Base-by-base conservation (phyloP, 2,329 filamentous ascomycete genomes). In the Aspergillus sclerotialis region DNA sequence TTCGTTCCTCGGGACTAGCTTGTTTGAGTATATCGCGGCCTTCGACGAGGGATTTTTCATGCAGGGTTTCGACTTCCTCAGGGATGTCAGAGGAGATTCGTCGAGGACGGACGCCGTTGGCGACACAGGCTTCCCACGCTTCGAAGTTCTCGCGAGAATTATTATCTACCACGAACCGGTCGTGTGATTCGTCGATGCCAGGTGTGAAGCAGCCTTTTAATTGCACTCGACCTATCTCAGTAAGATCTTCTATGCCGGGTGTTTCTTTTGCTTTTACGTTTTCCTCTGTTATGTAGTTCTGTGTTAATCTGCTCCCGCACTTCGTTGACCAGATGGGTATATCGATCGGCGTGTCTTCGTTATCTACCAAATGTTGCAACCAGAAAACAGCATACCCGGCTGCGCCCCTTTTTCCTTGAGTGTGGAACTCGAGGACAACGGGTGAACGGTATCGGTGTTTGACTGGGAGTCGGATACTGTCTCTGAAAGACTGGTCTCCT, bases 131-230 rank as follows among this genome's bases (percentile, higher is more conserved):
- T 60, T 95, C 88, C 87, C 89, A 96, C 0, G 83, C 84, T 64
- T 96, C 90, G 44, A 86, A 94, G 0, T 89, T 95, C 67, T 96
- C 92, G 19, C 90, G 81, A 1, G 83, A 82, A 55, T 94, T 80
- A 51, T 94, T 94, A 59, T 93, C 85, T 30, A 79, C 76, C 14
- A 94, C 80, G 48, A 94, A 95, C 2, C 71, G 72, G 45, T 85
- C 75, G 55, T 96, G 92, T 12, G 86, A 83, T 35, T 85, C 78
- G 56, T 95, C 89, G 31, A 86, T 94, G 10, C 90, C 90, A 0
- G 89, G 80, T 44, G 92, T 93, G 69, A 96, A 96, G 9, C 80
- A 75, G 8, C 78, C 85, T 2, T 72, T 71, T 71, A 96, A 94
- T 23, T 78, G 76, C 9, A 96, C 67, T 2, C 88, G 80, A 1